Conservation (phyloP, 371 early-diverging fungal genomes). For the Syncephalis fuscata region DNA sequence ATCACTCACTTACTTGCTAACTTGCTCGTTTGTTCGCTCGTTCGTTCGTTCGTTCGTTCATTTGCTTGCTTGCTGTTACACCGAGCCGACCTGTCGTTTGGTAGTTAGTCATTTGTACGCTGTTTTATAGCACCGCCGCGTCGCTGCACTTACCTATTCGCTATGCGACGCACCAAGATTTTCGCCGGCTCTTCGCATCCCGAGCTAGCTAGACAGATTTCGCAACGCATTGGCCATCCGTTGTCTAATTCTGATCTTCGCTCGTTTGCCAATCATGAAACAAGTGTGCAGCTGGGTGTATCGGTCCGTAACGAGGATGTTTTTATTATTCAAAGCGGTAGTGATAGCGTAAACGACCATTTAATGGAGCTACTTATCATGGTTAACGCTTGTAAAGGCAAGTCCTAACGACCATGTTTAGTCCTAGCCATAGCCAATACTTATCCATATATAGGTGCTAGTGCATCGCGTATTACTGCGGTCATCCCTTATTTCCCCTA, state of each 20-base stretch:
- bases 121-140: too few relatives aligned
- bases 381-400: constrained; percentile 78
- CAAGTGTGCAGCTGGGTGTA: constrained; percentile 41
- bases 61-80: too few relatives aligned
- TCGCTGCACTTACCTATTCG: too few relatives aligned
- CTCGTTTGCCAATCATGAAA: constrained; percentile 63
- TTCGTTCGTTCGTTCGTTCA: too few relatives aligned
- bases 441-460: not conserved
- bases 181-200: constrained; percentile 91
- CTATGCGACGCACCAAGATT: constrained; percentile 77
- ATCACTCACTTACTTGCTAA: too few relatives aligned
- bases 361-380: constrained; percentile 92
- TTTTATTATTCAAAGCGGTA: constrained; percentile 92
- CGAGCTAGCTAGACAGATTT: constrained; percentile 65
- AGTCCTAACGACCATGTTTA: not conserved
- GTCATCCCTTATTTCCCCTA: constrained; percentile 95
- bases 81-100: too few relatives aligned
- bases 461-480: constrained; percentile 23
- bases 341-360: constrained; percentile 78
- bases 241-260: constrained; percentile 53
- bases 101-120: too few relatives aligned
- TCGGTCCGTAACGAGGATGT: constrained; percentile 93
- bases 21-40: too few relatives aligned
- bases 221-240: constrained; percentile 59
- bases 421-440: not conserved